phyloP scores from a whole-genome alignment of 2,329 filamentous ascomycete genomes.

The Talaromyces sp. region DNA sequence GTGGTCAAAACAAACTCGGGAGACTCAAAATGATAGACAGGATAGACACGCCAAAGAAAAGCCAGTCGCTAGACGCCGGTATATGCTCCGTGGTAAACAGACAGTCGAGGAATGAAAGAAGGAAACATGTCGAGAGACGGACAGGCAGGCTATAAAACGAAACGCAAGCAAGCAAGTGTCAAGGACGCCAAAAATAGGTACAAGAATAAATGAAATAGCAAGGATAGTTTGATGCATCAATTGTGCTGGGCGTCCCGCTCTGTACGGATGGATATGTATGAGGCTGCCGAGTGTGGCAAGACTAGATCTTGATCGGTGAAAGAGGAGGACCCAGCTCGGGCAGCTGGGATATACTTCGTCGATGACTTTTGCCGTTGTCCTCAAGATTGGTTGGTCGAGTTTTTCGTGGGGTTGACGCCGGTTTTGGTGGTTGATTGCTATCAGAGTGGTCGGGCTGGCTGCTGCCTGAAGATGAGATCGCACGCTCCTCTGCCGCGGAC shows the following conservation, averaged over 20 bases:
- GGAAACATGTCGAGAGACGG: neutral
- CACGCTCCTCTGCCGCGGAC: slow-evolving; percentile 52
- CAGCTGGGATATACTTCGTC: slow-evolving; percentile 43
- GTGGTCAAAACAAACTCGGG: neutral
- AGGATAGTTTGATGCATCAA: neutral
- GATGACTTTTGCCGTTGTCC: slow-evolving; percentile 28
- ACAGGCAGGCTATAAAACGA: neutral
- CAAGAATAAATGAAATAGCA: slow-evolving; percentile 7
- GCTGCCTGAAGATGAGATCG: slow-evolving; percentile 65
- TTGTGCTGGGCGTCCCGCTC: neutral
- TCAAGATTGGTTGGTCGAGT: slow-evolving; percentile 31
- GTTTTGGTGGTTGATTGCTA: slow-evolving; percentile 32
- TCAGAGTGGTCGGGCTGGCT: slow-evolving; percentile 46
- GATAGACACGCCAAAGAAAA: neutral
- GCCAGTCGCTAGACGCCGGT: slow-evolving; percentile 17
- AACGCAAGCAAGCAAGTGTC: neutral
- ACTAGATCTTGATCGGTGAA: slow-evolving; percentile 49
- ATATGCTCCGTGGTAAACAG: slow-evolving; percentile 10
- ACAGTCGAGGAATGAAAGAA: neutral
- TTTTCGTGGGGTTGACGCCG: slow-evolving; percentile 12
- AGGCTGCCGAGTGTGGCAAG: too few relatives aligned
- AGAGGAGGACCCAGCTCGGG: slow-evolving; percentile 50
- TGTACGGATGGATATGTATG: neutral
- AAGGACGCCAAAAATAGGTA: neutral
- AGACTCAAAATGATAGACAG: neutral